Evolutionary conservation across 345 rosid species (phyloP).

Genomic region (Raphanus sativus): DNA sequence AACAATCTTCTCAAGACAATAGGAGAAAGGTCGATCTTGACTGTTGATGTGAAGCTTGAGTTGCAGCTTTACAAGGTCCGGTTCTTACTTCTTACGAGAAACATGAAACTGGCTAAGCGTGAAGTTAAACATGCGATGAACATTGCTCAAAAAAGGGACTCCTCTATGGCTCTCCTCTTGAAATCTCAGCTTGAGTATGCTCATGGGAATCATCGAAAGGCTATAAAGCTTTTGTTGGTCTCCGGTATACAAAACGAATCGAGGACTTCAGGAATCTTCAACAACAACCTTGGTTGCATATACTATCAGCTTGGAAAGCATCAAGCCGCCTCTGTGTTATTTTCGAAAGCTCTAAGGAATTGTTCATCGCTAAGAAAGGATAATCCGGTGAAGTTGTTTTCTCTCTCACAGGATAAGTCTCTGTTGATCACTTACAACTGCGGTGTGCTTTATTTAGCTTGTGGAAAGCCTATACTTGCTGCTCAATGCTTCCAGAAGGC

Average conservation of each 20-base stretch:
- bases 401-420: constrained; percentile 86
- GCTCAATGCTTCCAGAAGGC: constrained; percentile 89
- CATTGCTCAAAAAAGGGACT: constrained; percentile 84
- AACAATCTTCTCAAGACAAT: constrained; percentile 59
- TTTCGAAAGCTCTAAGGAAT: constrained; percentile 71
- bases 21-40: constrained; percentile 55
- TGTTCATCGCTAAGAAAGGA: constrained; percentile 72
- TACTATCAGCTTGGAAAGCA: constrained; percentile 73
- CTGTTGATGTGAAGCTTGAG: constrained; percentile 81
- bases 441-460: constrained; percentile 79
- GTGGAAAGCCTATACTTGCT: constrained; percentile 85
- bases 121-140: constrained; percentile 97
- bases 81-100: constrained; percentile 82
- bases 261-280: constrained; percentile 72
- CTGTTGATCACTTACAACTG: constrained; percentile 75
- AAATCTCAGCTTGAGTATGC: constrained; percentile 97
- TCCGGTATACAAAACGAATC: constrained; percentile 65
- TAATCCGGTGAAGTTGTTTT: constrained; percentile 62
- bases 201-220: constrained; percentile 91
- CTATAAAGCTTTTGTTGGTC: constrained; percentile 87
- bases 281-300: constrained; percentile 94
- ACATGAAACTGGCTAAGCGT: constrained; percentile 90
- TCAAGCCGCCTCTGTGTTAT: constrained; percentile 63
- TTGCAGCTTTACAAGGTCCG: constrained; percentile 93
- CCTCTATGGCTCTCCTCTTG: constrained; percentile 81